phyloP scores from a whole-genome alignment of 2,329 filamentous ascomycete species.

The Phialophora chinensis region DNA sequence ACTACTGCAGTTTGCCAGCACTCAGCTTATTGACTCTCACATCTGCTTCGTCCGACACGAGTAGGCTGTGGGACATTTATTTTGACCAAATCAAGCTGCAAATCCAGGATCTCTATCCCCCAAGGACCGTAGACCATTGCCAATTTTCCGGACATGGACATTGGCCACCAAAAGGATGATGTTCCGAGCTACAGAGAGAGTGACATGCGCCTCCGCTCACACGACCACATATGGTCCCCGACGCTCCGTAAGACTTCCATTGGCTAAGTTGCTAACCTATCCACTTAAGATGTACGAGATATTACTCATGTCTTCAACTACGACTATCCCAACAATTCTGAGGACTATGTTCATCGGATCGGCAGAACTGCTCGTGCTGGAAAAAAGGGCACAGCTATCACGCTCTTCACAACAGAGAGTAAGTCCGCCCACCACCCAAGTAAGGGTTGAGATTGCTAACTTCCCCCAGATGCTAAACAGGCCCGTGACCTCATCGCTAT shows the following conservation, averaged over 20 bases:
- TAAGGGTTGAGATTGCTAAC: constrained; percentile 17
- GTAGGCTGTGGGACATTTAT: constrained; percentile 54
- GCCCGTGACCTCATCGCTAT: constrained; percentile 95
- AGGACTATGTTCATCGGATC: constrained; percentile 73
- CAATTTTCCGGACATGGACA: constrained; percentile 55
- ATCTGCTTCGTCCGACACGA: constrained; percentile 34
- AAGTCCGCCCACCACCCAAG: constrained; percentile 52
- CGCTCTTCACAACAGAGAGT: constrained; percentile 99
- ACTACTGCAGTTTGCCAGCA: constrained; percentile 48
- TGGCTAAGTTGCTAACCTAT: constrained; percentile 74
- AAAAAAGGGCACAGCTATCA: constrained; percentile 93
- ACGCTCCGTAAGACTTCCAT: constrained; percentile 54
- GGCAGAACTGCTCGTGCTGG: constrained; percentile 75
- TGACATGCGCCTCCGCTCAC: constrained; percentile 64
- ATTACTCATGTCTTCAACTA: constrained; percentile 99
- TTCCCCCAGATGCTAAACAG: constrained; percentile 77
- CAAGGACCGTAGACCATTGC: constrained; percentile 66
- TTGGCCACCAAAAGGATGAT: constrained; percentile 46
- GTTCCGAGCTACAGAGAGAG: constrained; percentile 62
- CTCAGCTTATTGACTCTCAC: constrained; percentile 34
- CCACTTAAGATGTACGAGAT: constrained; percentile 95
- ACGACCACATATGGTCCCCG: constrained; percentile 63
- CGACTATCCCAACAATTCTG: constrained; percentile 95
- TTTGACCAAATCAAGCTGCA: constrained; percentile 79
- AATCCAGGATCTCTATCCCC: constrained; percentile 69